Evolutionary conservation across 352 stramenopile species (phyloP).

Genomic region (Phytopythium chamaehyphon): DNA sequence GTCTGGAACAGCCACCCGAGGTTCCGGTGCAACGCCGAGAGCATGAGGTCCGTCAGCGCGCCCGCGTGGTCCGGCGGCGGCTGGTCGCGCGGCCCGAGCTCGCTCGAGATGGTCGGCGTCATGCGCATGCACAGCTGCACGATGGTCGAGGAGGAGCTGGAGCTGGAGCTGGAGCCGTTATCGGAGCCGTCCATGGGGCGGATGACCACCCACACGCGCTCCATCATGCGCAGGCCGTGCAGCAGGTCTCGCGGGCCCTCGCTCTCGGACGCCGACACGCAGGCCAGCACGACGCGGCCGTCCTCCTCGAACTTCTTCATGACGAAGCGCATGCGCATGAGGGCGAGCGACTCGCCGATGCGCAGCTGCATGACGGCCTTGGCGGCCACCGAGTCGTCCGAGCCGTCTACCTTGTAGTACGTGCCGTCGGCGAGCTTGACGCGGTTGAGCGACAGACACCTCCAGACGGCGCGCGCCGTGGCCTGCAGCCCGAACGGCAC

Average conservation of each 20-base stretch:
- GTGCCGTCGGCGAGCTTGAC: conserved; percentile 34
- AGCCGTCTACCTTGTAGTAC: conserved; percentile 27
- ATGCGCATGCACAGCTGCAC: conserved; percentile 53
- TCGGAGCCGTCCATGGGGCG: conserved; percentile 11
- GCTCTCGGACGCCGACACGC: conserved; percentile 26
- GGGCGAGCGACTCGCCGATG: conserved; percentile 19
- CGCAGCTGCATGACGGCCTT: conserved; percentile 41
- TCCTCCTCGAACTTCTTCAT: conserved; percentile 32
- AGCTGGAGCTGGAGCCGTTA: too few relatives aligned
- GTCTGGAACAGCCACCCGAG: conserved; percentile 40
- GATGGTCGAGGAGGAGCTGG: conserved; percentile 22
- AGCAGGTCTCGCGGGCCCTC: conserved; percentile 28
- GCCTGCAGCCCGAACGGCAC: conserved; percentile 36
- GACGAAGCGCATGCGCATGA: conserved; percentile 32
- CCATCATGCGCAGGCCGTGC: conserved; percentile 31
- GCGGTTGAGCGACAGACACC: conserved; percentile 23
- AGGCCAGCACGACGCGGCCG: conserved; percentile 18
- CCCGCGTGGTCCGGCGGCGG: conserved; percentile 21
- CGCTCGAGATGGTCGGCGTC: conserved; percentile 28
- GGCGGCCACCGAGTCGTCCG: conserved; percentile 28
- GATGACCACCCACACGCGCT: conserved; percentile 39
- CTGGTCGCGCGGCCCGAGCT: conserved; percentile 4
- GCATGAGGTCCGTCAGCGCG: conserved; percentile 41
- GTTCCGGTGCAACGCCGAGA: conserved; percentile 40
- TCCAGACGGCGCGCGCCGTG: conserved; percentile 34